Conservation (phyloP, 1,139 yeast genomes). For the Hemisphaericaspora subhashii region DNA sequence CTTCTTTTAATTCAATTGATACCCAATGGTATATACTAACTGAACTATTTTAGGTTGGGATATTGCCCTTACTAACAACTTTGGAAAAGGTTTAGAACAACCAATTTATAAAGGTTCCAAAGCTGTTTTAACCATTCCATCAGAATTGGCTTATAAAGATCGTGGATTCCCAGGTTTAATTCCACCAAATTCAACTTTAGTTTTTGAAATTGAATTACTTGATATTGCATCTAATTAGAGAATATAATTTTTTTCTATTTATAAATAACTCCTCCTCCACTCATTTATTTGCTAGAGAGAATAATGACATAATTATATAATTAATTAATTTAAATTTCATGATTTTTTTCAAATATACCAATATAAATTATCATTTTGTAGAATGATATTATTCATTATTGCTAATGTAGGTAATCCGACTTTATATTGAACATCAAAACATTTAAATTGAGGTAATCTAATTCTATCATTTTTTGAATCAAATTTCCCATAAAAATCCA, state of each 20-base stretch:
- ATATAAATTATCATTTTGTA: constrained; percentile 20
- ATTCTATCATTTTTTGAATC: constrained; percentile 19
- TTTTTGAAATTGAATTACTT: constrained; percentile 89
- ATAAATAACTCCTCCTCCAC: no score
- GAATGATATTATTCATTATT: constrained; percentile 32
- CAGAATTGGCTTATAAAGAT: constrained; percentile 89
- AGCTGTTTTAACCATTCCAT: constrained; percentile 89
- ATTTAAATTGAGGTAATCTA: constrained; percentile 56
- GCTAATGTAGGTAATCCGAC: constrained; percentile 59
- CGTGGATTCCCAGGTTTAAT: constrained; percentile 96
- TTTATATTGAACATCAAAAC: constrained; percentile 66
- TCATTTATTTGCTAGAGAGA: no score
- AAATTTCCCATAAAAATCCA: constrained; percentile 38
- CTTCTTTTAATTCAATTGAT: no score
- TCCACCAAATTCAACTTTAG: constrained; percentile 92
- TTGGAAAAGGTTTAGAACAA: constrained; percentile 77
- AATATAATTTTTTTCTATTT: background rate
- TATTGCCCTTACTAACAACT: constrained; percentile 17
- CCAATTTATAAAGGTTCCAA: constrained; percentile 93
- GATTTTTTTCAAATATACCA: constrained; percentile 7
- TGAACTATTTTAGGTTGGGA: constrained; percentile 77
- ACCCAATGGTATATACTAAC: constrained; percentile 1
- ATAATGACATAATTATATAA: constrained; percentile 1
- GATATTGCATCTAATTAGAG: constrained; percentile 50
- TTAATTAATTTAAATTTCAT: background rate